These are phyloP conservation scores for Yamadazyma scolyti DNA, from an alignment of 805 yeast genomes.

Conservation along the genomic window DNA sequence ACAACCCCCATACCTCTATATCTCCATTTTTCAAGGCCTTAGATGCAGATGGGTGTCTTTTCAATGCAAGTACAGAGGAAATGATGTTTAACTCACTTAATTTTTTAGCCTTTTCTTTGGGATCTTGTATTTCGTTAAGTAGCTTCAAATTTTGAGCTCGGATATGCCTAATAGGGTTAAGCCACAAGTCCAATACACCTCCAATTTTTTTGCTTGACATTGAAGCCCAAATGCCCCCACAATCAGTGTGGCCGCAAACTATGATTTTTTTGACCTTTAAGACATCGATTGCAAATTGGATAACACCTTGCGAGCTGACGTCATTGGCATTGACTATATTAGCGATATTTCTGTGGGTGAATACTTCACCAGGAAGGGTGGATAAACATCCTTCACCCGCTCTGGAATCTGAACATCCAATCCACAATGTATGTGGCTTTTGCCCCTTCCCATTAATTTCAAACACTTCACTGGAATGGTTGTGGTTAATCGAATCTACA, in stretches of 20 bases:
- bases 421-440: constrained; percentile 89
- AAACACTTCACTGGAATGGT: constrained; percentile 53
- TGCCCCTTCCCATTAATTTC: constrained; percentile 76
- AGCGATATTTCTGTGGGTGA: constrained; percentile 85
- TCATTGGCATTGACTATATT: constrained; percentile 72
- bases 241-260: constrained; percentile 92
- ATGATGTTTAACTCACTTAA: constrained; percentile 75
- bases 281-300: constrained; percentile 85
- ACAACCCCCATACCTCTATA: constrained; percentile 75
- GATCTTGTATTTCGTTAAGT: constrained; percentile 46
- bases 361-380: constrained; percentile 87
- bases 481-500: constrained; percentile 43
- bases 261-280: constrained; percentile 76
- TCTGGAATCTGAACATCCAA: constrained; percentile 92
- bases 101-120: constrained; percentile 52
- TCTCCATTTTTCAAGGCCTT: constrained; percentile 59
- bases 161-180: constrained; percentile 63
- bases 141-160: constrained; percentile 55
- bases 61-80: constrained; percentile 65
- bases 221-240: constrained; percentile 90
- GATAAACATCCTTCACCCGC: constrained; percentile 74
- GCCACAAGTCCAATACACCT: constrained; percentile 70
- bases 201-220: constrained; percentile 62
- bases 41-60: constrained; percentile 62
- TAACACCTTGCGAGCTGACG: constrained; percentile 67